These are phyloP conservation scores for Eleusine indica DNA, from an alignment of 176 grass and related monocot species.

Conservation along the genomic window DNA sequence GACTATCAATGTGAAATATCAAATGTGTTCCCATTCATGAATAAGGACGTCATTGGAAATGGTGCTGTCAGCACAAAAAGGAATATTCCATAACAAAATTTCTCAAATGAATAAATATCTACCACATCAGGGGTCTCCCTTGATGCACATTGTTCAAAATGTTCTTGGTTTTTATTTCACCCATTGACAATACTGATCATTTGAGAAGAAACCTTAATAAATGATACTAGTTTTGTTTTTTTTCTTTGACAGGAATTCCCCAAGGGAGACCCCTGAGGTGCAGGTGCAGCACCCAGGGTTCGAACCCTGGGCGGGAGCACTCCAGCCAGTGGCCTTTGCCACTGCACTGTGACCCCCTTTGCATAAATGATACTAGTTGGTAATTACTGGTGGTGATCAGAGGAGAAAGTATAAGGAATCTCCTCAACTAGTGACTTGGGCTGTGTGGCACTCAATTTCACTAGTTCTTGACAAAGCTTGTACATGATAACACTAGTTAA, in stretches of 20 bases:
- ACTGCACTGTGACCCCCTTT: too few species aligned
- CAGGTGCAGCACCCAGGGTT: too few species aligned
- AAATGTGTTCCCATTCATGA: constrained; percentile 38
- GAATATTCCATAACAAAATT: neutral
- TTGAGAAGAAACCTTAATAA: neutral
- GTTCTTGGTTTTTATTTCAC: too few species aligned
- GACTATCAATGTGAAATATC: constrained; percentile 32
- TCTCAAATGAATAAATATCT: neutral
- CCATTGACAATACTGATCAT: too few species aligned
- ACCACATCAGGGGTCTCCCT: too few species aligned
- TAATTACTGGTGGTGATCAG: neutral
- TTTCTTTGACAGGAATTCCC: too few species aligned
- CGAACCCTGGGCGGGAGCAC: too few species aligned
- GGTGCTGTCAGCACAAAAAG: neutral
- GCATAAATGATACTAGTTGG: neutral
- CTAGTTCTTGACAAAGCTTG: constrained; percentile 23
- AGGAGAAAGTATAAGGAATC: neutral
- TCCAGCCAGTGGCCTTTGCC: too few species aligned
- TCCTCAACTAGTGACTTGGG: neutral
- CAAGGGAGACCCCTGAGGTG: too few species aligned
- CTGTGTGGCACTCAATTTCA: neutral
- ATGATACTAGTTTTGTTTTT: neutral
- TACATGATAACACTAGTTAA: neutral
- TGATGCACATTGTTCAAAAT: too few species aligned
- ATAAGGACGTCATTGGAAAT: constrained; percentile 4